phyloP scores from a whole-genome alignment of 176 grass and related monocot genomes.

The Musa schizocarpa region DNA sequence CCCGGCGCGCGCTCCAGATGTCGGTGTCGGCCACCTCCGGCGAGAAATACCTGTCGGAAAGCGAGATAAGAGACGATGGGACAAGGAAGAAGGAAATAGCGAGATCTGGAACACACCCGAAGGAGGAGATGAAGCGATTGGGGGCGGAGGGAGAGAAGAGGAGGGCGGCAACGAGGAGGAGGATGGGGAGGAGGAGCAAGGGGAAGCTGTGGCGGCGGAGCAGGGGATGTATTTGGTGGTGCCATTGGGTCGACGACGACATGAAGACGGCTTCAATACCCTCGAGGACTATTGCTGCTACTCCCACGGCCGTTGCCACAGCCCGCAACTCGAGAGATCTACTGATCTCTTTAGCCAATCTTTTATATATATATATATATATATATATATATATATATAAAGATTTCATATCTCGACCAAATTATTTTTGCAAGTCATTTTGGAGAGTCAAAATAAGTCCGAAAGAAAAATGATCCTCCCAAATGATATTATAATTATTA shows the following conservation, averaged over 20 bases:
- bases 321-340: neutral
- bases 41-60: neutral
- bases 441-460: too few species aligned
- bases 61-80: neutral
- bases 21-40: neutral
- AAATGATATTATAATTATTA: too few species aligned
- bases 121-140: conserved; percentile 2
- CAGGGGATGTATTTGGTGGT: neutral
- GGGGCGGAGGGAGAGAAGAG: neutral
- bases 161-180: neutral
- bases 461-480: too few species aligned
- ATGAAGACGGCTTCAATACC: neutral
- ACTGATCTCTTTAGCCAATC: neutral
- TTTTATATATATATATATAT: too few species aligned
- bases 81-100: neutral
- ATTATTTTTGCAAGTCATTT: too few species aligned
- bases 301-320: neutral
- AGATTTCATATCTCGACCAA: too few species aligned
- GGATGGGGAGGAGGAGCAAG: neutral
- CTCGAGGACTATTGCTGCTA: neutral
- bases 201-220: neutral
- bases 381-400: too few species aligned
- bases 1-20: conserved; percentile 15
- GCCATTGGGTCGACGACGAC: conserved; percentile 4
- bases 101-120: neutral